A percentile compares a stretch with the other conserved stretches of the same genome.
phyloP scores from a whole-genome alignment of 495 filamentous ascomycete genomes.

The Aeminium ludgeri region DNA sequence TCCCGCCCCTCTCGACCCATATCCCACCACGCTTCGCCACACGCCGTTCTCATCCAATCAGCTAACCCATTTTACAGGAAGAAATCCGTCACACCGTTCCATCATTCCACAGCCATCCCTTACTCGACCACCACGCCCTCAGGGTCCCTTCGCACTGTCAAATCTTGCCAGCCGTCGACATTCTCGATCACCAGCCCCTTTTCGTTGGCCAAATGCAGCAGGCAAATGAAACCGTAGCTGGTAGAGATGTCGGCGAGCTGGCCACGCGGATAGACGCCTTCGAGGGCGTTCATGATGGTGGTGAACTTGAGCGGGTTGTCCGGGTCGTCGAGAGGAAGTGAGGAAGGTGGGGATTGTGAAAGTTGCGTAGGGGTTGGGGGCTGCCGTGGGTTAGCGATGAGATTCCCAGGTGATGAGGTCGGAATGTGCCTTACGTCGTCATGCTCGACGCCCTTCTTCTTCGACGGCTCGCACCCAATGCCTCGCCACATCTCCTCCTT shows the following conservation, averaged over 20 bases:
- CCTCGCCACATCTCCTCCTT: conserved; percentile 96
- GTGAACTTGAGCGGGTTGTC: conserved; percentile 60
- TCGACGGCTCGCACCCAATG: conserved; percentile 48
- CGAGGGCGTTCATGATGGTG: conserved; percentile 70
- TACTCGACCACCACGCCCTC: conserved; percentile 8
- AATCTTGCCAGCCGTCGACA: conserved; percentile 28
- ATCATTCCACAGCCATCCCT: neutral
- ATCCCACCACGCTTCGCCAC: no score
- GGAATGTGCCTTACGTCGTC: neutral
- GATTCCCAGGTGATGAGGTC: no score
- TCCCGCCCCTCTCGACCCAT: no score
- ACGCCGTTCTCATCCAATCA: no score
- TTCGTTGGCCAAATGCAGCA: conserved; percentile 93
- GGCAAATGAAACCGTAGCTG: conserved; percentile 89
- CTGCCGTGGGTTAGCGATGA: conserved; percentile 4
- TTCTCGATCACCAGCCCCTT: conserved; percentile 61
- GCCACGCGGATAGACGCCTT: conserved; percentile 66
- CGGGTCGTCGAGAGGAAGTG: conserved; percentile 18
- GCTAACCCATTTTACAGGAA: no score
- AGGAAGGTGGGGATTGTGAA: conserved; percentile 9
- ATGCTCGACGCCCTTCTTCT: neutral
- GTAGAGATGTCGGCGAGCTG: conserved; percentile 90
- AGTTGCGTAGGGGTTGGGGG: conserved; percentile 16
- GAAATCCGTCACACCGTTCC: neutral
- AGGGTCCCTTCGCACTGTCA: conserved; percentile 25